phyloP scores from a whole-genome alignment of 768 basidiomycete genomes.

The Kwoniella botswanensis region DNA sequence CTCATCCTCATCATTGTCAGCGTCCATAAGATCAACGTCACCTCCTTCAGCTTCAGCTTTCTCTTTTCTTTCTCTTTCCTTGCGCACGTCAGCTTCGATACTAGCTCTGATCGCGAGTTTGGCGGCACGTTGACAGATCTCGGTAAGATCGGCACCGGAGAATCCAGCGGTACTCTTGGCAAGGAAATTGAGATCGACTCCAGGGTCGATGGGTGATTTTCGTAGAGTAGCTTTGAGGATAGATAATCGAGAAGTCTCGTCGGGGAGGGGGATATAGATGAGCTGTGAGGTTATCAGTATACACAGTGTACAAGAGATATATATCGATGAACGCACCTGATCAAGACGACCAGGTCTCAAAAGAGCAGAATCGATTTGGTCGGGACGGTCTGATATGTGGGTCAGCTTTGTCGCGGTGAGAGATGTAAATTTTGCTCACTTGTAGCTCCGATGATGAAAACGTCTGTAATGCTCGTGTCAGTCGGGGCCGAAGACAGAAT shows the following conservation, averaged over 20 bases:
- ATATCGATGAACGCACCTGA: slow-evolving; percentile 56
- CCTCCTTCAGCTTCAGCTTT: slow-evolving; percentile 75
- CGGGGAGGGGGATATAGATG: slow-evolving; percentile 98
- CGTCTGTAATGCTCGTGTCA: slow-evolving; percentile 63
- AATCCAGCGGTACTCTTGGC: slow-evolving; percentile 93
- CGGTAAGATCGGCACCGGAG: slow-evolving; percentile 99
- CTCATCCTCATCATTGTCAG: slow-evolving; percentile 78
- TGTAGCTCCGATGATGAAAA: slow-evolving; percentile 94
- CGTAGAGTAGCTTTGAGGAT: slow-evolving; percentile 91
- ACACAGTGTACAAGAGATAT: background rate
- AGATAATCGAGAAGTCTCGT: slow-evolving; percentile 85
- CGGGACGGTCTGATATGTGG: slow-evolving; percentile 70
- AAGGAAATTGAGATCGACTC: slow-evolving; percentile 83
- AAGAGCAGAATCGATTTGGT: slow-evolving; percentile 98
- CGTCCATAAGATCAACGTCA: slow-evolving; percentile 65
- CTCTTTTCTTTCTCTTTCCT: slow-evolving; percentile 76
- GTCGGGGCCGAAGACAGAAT: background rate
- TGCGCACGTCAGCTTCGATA: slow-evolving; percentile 88
- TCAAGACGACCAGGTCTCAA: slow-evolving; percentile 97
- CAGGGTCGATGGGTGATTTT: slow-evolving; percentile 82
- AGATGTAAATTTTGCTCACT: slow-evolving; percentile 75
- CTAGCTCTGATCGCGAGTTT: slow-evolving; percentile 95
- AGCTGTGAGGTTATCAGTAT: slow-evolving; percentile 63
- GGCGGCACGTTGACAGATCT: slow-evolving; percentile 96
- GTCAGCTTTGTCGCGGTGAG: slow-evolving; percentile 60